Evolutionary conservation across 2,329 filamentous ascomycete species (phyloP).

Genomic region (Penicillium janthinellum): DNA sequence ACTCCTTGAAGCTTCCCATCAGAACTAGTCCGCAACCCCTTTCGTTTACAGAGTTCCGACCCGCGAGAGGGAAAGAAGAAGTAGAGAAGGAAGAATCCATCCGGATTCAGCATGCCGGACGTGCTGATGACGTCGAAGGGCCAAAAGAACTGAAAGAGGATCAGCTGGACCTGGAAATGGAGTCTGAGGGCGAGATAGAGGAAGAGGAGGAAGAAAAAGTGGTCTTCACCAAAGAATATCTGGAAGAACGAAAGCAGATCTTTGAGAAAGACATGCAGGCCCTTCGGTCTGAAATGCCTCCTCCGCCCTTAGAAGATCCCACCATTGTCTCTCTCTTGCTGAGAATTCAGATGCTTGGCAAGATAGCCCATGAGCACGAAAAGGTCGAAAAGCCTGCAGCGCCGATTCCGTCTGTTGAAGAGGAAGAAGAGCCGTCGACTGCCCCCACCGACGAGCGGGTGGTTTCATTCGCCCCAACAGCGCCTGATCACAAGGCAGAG

Average conservation of each 20-base stretch:
- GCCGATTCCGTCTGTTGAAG: slow-evolving; percentile 19
- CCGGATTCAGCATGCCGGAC: neutral
- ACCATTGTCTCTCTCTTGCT: slow-evolving; percentile 44
- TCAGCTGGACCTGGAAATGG: neutral
- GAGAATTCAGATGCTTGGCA: slow-evolving; percentile 48
- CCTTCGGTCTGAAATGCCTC: slow-evolving; percentile 47
- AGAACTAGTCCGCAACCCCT: slow-evolving; percentile 16
- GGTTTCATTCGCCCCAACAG: slow-evolving; percentile 17
- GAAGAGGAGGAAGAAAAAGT: slow-evolving; percentile 50
- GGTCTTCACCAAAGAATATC: slow-evolving; percentile 51
- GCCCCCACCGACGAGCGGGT: slow-evolving; percentile 9
- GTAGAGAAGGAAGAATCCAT: slow-evolving; percentile 12
- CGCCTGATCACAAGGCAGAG: slow-evolving; percentile 6
- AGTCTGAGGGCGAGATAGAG: neutral
- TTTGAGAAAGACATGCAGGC: slow-evolving; percentile 50
- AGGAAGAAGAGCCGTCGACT: slow-evolving; percentile 5
- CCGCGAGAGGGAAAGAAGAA: slow-evolving; percentile 1
- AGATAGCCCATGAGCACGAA: slow-evolving; percentile 39
- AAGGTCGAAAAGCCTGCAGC: slow-evolving; percentile 23
- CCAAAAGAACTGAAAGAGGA: neutral
- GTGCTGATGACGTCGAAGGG: neutral
- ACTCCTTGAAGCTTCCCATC: slow-evolving; percentile 18
- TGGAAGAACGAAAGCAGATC: slow-evolving; percentile 47
- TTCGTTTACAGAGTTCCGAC: slow-evolving; percentile 3
- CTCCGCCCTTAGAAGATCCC: slow-evolving; percentile 45